phyloP scores from a whole-genome alignment of 306 rosid species.

The Crotalaria pallida region DNA sequence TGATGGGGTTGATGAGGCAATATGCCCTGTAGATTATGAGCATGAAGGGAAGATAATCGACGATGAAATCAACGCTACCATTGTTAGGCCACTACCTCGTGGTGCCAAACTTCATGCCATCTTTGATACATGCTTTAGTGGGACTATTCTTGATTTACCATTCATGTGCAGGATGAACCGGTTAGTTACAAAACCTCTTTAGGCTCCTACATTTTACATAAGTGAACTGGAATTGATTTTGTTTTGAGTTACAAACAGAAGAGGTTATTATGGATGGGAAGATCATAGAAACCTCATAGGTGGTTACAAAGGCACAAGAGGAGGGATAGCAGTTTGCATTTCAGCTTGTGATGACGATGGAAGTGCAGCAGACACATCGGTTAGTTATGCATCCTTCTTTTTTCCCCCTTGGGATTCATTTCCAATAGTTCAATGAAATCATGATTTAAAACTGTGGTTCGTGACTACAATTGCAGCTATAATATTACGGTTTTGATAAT shows the following conservation, averaged over 20 bases:
- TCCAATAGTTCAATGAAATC: background rate
- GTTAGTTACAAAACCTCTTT: constrained; percentile 15
- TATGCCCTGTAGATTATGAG: constrained; percentile 61
- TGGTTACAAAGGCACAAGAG: constrained; percentile 45
- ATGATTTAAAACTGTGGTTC: too few species aligned
- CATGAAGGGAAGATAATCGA: constrained; percentile 45
- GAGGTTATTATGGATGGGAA: constrained; percentile 40
- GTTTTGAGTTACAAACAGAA: constrained; percentile 22
- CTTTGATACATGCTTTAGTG: constrained; percentile 56
- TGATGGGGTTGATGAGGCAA: constrained; percentile 55
- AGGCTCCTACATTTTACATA: background rate
- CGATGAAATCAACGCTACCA: constrained; percentile 57
- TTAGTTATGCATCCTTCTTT: constrained; percentile 19
- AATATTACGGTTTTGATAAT: too few species aligned
- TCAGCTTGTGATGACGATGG: constrained; percentile 49
- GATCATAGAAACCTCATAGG: constrained; percentile 25
- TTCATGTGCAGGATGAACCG: constrained; percentile 50
- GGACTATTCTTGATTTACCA: constrained; percentile 55
- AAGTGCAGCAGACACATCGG: constrained; percentile 42
- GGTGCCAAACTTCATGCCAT: constrained; percentile 63
- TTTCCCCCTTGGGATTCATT: background rate
- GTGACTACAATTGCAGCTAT: too few species aligned
- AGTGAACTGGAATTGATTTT: background rate
- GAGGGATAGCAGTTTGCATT: constrained; percentile 44
- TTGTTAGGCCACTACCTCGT: constrained; percentile 52